These are phyloP conservation scores for Blastobotrys proliferans DNA, from an alignment of 1,139 yeast species.

Conservation along the genomic window DNA sequence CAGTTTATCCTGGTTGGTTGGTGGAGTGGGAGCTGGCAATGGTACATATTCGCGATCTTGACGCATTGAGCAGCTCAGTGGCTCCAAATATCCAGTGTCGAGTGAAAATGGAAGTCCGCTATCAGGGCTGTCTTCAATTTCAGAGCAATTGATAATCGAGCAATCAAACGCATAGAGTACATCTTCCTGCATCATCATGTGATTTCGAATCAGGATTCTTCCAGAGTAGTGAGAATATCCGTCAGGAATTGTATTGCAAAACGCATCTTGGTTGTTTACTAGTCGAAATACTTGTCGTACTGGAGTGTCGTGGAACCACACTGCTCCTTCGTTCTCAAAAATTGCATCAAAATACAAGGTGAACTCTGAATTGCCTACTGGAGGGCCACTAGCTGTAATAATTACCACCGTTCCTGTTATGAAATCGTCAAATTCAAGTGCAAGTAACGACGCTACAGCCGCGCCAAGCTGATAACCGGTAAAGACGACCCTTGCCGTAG, in stretches of 20 bases:
- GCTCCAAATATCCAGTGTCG: slow-evolving; percentile 4
- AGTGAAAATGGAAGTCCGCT: neutral
- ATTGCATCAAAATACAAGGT: neutral
- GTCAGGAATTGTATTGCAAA: no score
- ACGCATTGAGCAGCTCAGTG: neutral
- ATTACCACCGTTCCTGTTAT: slow-evolving; percentile 6
- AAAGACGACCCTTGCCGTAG: slow-evolving; percentile 1
- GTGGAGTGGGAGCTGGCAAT: neutral
- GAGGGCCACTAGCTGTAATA: no score
- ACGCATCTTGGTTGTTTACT: slow-evolving; percentile 1
- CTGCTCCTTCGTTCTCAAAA: neutral
- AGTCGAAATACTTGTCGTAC: slow-evolving; percentile 3
- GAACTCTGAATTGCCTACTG: slow-evolving; percentile 2
- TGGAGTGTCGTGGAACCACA: neutral
- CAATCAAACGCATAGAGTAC: slow-evolving; percentile 2
- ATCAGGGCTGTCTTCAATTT: neutral
- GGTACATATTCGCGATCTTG: neutral
- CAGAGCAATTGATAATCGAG: neutral
- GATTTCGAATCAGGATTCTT: neutral
- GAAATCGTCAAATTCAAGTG: slow-evolving; percentile 3
- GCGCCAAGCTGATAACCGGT: slow-evolving; percentile 6
- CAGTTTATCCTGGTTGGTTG: slow-evolving; percentile 1
- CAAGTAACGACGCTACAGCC: neutral
- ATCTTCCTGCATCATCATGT: neutral
- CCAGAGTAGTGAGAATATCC: neutral